Conservation (phyloP, 2,329 filamentous ascomycete species). For the Aureobasidium namibiae region DNA sequence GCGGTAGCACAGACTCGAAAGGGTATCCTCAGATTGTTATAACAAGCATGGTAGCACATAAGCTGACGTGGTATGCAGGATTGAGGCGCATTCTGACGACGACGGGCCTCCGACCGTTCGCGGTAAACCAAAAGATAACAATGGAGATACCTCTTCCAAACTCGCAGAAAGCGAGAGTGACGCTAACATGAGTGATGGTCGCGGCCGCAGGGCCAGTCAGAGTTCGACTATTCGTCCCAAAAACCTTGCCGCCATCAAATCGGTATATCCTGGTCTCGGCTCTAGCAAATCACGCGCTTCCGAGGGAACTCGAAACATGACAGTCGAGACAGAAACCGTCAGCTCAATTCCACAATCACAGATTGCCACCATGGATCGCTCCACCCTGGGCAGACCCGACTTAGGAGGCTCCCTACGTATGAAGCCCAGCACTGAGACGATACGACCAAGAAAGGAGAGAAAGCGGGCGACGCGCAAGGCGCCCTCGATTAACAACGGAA, state of each 20-base stretch:
- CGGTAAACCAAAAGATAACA: slow-evolving; percentile 41
- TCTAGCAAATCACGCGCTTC: slow-evolving; percentile 56
- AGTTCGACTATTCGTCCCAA: slow-evolving; percentile 16
- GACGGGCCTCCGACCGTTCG: slow-evolving; percentile 20
- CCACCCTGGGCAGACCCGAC: slow-evolving; percentile 52
- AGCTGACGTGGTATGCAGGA: slow-evolving; percentile 8
- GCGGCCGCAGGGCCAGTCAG: slow-evolving; percentile 10
- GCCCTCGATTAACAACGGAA: slow-evolving; percentile 59
- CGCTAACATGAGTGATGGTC: slow-evolving; percentile 44
- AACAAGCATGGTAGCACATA: neutral
- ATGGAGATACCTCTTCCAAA: slow-evolving; percentile 25
- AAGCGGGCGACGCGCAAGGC: slow-evolving; percentile 72
- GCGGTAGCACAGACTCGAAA: slow-evolving; percentile 1
- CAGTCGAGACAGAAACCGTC: slow-evolving; percentile 94
- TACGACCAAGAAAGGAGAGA: slow-evolving; percentile 88
- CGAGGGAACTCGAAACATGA: slow-evolving; percentile 87
- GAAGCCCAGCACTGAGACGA: slow-evolving; percentile 91
- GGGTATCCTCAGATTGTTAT: neutral
- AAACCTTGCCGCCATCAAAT: slow-evolving; percentile 46
- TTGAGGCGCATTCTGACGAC: slow-evolving; percentile 23
- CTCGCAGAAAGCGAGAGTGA: slow-evolving; percentile 55
- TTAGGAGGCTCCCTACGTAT: slow-evolving; percentile 66
- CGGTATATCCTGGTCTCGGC: slow-evolving; percentile 60
- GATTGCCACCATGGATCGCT: slow-evolving; percentile 54
- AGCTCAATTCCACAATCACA: slow-evolving; percentile 79